Percentiles rank a stretch among this genome's conserved stretches.
Conservation (phyloP, 257 asterid species). For the Plantago major region DNA sequence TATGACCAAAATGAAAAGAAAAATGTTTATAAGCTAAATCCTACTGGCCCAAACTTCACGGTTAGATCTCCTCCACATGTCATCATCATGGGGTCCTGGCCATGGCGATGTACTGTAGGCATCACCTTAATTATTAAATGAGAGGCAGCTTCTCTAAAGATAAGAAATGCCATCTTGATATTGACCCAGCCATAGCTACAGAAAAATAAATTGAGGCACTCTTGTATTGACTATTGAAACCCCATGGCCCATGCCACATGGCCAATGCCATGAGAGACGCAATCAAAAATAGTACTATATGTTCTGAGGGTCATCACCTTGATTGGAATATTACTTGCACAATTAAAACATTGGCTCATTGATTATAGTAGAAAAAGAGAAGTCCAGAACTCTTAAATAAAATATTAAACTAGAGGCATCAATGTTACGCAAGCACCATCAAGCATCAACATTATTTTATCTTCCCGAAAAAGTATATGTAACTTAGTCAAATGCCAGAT, state of each 20-base stretch:
- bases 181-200: not conserved
- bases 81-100: too few relatives aligned
- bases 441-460: not conserved
- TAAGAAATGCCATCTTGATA: conserved; percentile 1
- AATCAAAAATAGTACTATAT: not conserved
- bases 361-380: not conserved
- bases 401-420: not conserved
- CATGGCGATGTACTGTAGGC: not conserved
- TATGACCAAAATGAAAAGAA: too few relatives aligned
- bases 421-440: not conserved
- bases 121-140: not conserved
- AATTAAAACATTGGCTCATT: not conserved
- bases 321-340: not conserved
- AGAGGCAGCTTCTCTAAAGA: not conserved
- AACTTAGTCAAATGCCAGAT: not conserved
- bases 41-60: too few relatives aligned
- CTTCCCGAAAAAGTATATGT: not conserved
- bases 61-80: too few relatives aligned
- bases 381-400: not conserved
- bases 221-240: not conserved
- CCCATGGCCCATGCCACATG: too few relatives aligned
- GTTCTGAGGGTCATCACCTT: not conserved
- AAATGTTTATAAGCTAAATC: too few relatives aligned
- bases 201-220: not conserved
- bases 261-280: too few relatives aligned